A percentile compares a stretch with the other conserved stretches of the same genome.
These are phyloP conservation scores for Glomus cerebriforme DNA, from an alignment of 192 early-diverging fungal species.

Conservation along the genomic window DNA sequence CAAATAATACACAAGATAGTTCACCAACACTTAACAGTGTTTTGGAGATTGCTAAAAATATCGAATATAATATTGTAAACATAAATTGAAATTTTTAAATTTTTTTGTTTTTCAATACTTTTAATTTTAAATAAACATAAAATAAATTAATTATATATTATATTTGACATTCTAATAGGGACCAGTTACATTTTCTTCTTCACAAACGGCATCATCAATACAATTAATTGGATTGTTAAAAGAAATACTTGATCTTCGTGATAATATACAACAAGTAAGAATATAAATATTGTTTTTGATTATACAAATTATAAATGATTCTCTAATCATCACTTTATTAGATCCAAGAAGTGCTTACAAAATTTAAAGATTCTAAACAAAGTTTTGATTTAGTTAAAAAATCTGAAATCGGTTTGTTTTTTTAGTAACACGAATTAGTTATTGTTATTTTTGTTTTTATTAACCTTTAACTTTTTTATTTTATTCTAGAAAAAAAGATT, in stretches of 20 bases:
- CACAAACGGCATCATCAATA: slow-evolving; percentile 9
- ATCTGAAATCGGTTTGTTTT: slow-evolving; percentile 9
- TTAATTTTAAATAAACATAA: background rate
- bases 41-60: background rate
- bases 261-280: background rate
- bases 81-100: background rate
- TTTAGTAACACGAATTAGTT: background rate
- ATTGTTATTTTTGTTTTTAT: background rate
- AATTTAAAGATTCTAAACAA: slow-evolving; percentile 17
- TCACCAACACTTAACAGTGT: background rate
- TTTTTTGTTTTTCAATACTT: slow-evolving; percentile 2
- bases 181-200: background rate
- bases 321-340: background rate
- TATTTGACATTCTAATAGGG: background rate
- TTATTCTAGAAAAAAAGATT: slow-evolving; percentile 26
- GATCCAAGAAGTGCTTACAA: slow-evolving; percentile 13
- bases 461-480: background rate
- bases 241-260: slow-evolving; percentile 9
- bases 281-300: background rate
- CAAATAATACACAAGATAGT: background rate
- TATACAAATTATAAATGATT: background rate
- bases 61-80: slow-evolving; percentile 3
- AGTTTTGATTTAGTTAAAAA: slow-evolving; percentile 10
- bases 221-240: background rate
- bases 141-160: background rate